These are phyloP conservation scores for Halophytophthora polymorphica DNA, from an alignment of 352 stramenopile species.

Conservation along the genomic window DNA sequence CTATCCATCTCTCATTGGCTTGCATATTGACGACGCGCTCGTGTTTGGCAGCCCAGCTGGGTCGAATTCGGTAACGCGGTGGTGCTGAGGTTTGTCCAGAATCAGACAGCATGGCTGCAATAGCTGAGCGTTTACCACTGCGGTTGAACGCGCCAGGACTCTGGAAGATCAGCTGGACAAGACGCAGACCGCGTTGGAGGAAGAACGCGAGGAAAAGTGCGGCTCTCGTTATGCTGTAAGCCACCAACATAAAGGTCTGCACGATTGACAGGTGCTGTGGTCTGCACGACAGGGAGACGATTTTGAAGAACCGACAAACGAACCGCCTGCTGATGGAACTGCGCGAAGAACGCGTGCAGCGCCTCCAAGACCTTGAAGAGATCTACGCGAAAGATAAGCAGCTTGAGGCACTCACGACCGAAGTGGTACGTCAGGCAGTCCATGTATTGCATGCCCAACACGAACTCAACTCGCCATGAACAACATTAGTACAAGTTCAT, in stretches of 20 bases:
- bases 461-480: not conserved
- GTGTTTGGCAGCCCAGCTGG: slow-evolving; percentile 44
- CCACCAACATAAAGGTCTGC: not conserved
- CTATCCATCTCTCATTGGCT: not conserved
- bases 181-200: slow-evolving; percentile 54
- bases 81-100: too few relatives aligned
- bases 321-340: slow-evolving; percentile 70
- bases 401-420: slow-evolving; percentile 46
- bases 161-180: slow-evolving; percentile 72
- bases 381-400: slow-evolving; percentile 82
- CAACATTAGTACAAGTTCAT: not conserved
- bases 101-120: too few relatives aligned
- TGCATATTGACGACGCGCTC: not conserved
- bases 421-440: slow-evolving; percentile 38
- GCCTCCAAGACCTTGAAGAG: slow-evolving; percentile 74
- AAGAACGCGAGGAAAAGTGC: slow-evolving; percentile 72
- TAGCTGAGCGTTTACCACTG: not conserved
- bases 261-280: not conserved
- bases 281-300: slow-evolving; percentile 72
- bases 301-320: slow-evolving; percentile 66
- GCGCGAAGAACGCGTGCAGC: slow-evolving; percentile 70
- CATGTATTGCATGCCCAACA: not conserved
- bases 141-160: slow-evolving; percentile 16
- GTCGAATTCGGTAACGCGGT: slow-evolving; percentile 42
- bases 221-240: slow-evolving; percentile 1